These are phyloP conservation scores for Amphibolis antarctica DNA, from an alignment of 106 monocot species.

Conservation along the genomic window DNA sequence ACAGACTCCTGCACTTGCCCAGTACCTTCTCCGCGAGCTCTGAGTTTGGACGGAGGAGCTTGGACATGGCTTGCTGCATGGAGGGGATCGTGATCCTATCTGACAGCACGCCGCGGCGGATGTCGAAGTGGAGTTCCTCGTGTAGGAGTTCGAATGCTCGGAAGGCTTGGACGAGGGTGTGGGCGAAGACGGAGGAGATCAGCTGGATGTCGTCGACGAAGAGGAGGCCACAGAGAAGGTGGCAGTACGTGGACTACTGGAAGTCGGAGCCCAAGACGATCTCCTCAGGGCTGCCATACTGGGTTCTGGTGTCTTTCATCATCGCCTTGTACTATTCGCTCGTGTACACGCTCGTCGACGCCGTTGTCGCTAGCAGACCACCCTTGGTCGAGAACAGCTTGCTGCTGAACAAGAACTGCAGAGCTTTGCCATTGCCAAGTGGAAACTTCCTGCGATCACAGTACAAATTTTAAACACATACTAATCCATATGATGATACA, in stretches of 20 bases:
- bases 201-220: constrained; percentile 53
- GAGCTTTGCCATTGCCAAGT: constrained; percentile 52
- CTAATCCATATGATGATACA: no score
- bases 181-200: constrained; percentile 58
- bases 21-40: constrained; percentile 36
- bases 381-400: background rate
- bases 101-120: constrained; percentile 52
- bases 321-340: constrained; percentile 21
- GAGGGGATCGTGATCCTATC: constrained; percentile 45
- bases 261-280: constrained; percentile 61
- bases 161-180: constrained; percentile 61
- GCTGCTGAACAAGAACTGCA: constrained; percentile 39
- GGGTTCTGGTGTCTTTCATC: constrained; percentile 53
- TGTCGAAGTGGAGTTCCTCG: constrained; percentile 46
- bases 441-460: constrained; percentile 45
- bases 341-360: background rate
- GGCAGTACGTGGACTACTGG: constrained; percentile 62
- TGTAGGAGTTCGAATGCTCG: constrained; percentile 45
- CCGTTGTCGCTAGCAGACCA: background rate
- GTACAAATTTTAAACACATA: no score
- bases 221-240: constrained; percentile 61
- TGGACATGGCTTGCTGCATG: constrained; percentile 42
- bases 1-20: constrained; percentile 33
- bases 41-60: constrained; percentile 44
- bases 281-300: constrained; percentile 47